Conservation (phyloP, 1,284 basidiomycete genomes). For the Papiliotrema flavescens region DNA sequence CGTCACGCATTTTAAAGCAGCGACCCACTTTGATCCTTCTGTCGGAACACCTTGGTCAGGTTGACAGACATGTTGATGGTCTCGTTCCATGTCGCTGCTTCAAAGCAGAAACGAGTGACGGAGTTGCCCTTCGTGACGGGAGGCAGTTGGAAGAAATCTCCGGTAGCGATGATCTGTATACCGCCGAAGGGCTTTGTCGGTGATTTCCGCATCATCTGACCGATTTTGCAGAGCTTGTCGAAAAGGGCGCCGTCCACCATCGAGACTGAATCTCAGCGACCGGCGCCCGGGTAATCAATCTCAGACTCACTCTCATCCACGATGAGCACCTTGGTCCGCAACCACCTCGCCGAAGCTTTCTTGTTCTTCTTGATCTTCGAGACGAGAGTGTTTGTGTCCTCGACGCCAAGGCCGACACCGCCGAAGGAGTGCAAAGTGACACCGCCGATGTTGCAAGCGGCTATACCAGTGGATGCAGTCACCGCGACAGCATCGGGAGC, state of each 20-base stretch:
- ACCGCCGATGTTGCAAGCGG: slow-evolving; percentile 91
- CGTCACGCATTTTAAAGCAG: neutral
- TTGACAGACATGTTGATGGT: slow-evolving; percentile 75
- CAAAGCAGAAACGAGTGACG: slow-evolving; percentile 71
- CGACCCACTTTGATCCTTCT: slow-evolving; percentile 54
- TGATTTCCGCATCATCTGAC: slow-evolving; percentile 56
- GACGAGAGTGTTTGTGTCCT: slow-evolving; percentile 61
- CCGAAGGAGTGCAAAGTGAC: slow-evolving; percentile 91
- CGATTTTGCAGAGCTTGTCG: slow-evolving; percentile 49
- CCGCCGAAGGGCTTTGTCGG: slow-evolving; percentile 77
- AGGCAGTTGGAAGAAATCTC: slow-evolving; percentile 96
- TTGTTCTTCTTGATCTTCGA: slow-evolving; percentile 68
- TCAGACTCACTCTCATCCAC: slow-evolving; percentile 78
- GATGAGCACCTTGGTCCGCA: slow-evolving; percentile 73
- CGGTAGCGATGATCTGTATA: slow-evolving; percentile 88
- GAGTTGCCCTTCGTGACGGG: slow-evolving; percentile 67
- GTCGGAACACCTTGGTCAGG: slow-evolving; percentile 81
- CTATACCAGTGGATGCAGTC: slow-evolving; percentile 87
- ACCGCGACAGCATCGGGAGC: slow-evolving; percentile 66
- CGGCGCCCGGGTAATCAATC: too few species aligned
- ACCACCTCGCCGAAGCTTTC: slow-evolving; percentile 67
- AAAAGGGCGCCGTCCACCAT: slow-evolving; percentile 89
- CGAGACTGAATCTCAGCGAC: slow-evolving; percentile 70
- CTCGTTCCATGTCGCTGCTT: slow-evolving; percentile 76
- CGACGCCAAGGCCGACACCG: slow-evolving; percentile 78